Conservation (phyloP, 176 grass and related monocot species). For the Neostapfia colusana region DNA sequence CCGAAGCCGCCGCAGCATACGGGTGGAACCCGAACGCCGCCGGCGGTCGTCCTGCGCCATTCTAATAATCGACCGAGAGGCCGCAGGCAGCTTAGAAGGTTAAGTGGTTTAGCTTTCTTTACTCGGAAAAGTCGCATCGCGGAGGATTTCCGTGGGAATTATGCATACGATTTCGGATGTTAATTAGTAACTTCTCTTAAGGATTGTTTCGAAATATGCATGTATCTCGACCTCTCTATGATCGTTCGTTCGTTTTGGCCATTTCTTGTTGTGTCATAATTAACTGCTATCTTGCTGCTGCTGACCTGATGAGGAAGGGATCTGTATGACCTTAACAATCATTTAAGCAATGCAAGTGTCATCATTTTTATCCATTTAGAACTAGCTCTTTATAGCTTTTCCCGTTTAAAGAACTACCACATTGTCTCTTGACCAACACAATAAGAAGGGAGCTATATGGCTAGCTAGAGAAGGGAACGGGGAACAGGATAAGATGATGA, state of each 20-base stretch:
- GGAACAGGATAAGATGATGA: constrained; percentile 19
- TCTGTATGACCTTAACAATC: constrained; percentile 24
- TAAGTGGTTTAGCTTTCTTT: constrained; percentile 47
- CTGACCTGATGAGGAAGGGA: constrained; percentile 17
- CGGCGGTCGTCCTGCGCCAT: constrained; percentile 39
- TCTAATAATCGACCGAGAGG: constrained; percentile 14
- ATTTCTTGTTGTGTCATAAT: constrained; percentile 40
- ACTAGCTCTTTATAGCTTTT: not conserved
- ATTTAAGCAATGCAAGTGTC: constrained; percentile 5
- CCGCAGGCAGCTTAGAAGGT: constrained; percentile 25
- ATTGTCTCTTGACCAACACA: constrained; percentile 12
- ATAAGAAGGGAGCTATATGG: not conserved
- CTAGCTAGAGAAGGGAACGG: not conserved
- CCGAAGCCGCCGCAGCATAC: constrained; percentile 45
- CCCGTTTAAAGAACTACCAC: not conserved
- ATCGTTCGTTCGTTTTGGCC: constrained; percentile 12
- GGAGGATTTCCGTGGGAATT: constrained; percentile 40
- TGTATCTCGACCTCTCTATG: constrained; percentile 17
- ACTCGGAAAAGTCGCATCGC: constrained; percentile 16
- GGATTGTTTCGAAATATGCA: constrained; percentile 46
- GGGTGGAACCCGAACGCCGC: constrained; percentile 45
- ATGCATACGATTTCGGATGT: constrained; percentile 44
- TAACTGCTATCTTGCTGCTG: constrained; percentile 30
- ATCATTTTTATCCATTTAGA: constrained; percentile 27
- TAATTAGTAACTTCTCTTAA: constrained; percentile 33